phyloP scores from a whole-genome alignment of 108 stramenopile genomes.

The Skeletonema costatum region DNA sequence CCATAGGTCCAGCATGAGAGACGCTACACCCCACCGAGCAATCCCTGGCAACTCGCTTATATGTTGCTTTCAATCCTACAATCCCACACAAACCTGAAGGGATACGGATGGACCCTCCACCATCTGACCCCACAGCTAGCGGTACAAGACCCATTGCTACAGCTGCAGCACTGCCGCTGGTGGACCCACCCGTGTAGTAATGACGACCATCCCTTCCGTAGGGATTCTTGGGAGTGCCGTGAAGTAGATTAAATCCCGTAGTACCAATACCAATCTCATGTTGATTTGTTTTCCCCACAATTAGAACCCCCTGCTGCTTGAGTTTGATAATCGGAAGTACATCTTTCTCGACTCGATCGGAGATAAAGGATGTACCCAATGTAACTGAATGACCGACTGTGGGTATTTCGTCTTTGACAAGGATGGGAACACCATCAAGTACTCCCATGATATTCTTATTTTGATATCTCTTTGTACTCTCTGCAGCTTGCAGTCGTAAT shows the following conservation, averaged over 20 bases:
- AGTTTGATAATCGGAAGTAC: conserved; percentile 42
- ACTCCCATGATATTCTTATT: conserved; percentile 29
- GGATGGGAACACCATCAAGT: conserved; percentile 64
- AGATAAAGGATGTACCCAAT: conserved; percentile 36
- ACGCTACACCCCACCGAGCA: conserved; percentile 10
- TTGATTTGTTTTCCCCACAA: conserved; percentile 56
- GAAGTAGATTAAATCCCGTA: conserved; percentile 44
- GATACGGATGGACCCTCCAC: conserved; percentile 71
- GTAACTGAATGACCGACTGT: conserved; percentile 39
- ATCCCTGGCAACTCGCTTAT: conserved; percentile 42
- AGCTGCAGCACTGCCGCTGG: conserved; percentile 64
- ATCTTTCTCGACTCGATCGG: conserved; percentile 21
- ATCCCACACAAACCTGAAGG: conserved; percentile 65
- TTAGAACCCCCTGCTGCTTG: conserved; percentile 48
- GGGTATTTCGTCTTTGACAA: conserved; percentile 57
- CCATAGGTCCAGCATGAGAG: conserved; percentile 51
- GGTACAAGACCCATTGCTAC: conserved; percentile 68
- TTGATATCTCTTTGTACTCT: conserved; percentile 37
- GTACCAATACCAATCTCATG: conserved; percentile 65
- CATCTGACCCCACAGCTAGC: conserved; percentile 67
- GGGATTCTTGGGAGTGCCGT: conserved; percentile 49
- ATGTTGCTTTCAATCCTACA: conserved; percentile 57
- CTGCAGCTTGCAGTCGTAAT: conserved; percentile 30
- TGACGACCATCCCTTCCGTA: conserved; percentile 29
- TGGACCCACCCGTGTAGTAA: conserved; percentile 66